These are phyloP conservation scores for Pseudopyricularia cyperi DNA, from an alignment of 2,329 filamentous ascomycete genomes.

Conservation along the genomic window DNA sequence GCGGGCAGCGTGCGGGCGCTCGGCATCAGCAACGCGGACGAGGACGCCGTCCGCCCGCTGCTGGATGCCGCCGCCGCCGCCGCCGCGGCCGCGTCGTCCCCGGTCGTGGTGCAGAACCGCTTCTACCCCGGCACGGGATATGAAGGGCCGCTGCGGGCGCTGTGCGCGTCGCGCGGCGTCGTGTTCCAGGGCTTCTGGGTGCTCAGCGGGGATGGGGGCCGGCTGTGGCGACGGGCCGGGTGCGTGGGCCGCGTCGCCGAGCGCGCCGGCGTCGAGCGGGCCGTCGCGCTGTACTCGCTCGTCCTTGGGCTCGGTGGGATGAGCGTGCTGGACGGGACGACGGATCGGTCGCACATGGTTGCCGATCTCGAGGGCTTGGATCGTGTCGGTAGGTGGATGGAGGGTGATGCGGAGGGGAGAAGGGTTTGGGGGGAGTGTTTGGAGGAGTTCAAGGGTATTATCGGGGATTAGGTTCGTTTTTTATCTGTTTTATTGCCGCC, in stretches of 20 bases:
- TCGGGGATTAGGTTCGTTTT: not conserved
- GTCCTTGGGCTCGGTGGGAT: constrained; percentile 31
- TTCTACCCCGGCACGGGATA: constrained; percentile 49
- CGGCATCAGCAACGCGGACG: constrained; percentile 64
- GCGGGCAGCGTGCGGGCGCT: constrained; percentile 50
- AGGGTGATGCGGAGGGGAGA: constrained; percentile 14
- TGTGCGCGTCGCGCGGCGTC: constrained; percentile 25
- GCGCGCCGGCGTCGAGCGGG: constrained; percentile 19
- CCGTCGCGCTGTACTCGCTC: constrained; percentile 33
- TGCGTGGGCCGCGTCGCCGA: constrained; percentile 34
- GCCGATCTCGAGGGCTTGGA: constrained; percentile 31
- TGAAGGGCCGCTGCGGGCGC: constrained; percentile 45
- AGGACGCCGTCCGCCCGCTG: constrained; percentile 41
- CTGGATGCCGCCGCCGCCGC: constrained; percentile 22
- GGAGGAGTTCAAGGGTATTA: constrained; percentile 28
- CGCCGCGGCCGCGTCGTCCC: constrained; percentile 11
- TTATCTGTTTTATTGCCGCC: too few relatives aligned
- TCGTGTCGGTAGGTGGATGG: constrained; percentile 25
- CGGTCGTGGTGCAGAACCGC: constrained; percentile 61
- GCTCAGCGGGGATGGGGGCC: constrained; percentile 29
- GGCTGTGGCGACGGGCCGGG: constrained; percentile 24
- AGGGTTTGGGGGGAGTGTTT: constrained; percentile 35
- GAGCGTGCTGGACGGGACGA: constrained; percentile 30
- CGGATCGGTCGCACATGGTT: constrained; percentile 32
- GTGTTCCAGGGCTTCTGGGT: constrained; percentile 44